Conservation (phyloP, 2,329 filamentous ascomycete genomes). For the Paraphoma sp. region DNA sequence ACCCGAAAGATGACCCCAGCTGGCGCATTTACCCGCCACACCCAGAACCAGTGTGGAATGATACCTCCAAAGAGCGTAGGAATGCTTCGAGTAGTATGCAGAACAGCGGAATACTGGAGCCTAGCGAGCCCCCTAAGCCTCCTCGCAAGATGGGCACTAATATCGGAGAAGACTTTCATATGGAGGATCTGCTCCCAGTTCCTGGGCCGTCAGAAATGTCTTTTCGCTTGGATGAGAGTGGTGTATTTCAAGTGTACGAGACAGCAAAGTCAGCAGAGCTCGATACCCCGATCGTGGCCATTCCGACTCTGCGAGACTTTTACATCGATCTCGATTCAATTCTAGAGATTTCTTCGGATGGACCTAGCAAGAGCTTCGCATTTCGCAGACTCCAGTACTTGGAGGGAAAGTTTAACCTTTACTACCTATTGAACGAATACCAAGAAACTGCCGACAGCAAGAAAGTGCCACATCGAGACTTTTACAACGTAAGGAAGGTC, state of each 20-base stretch:
- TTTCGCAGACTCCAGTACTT: slow-evolving; percentile 94
- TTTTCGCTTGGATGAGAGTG: slow-evolving; percentile 80
- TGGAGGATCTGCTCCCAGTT: slow-evolving; percentile 77
- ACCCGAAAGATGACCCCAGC: slow-evolving; percentile 81
- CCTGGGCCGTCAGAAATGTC: slow-evolving; percentile 74
- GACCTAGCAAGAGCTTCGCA: slow-evolving; percentile 95
- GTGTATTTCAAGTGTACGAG: slow-evolving; percentile 93
- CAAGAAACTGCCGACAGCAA: slow-evolving; percentile 98
- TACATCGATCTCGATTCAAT: slow-evolving; percentile 94
- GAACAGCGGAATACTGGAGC: slow-evolving; percentile 45
- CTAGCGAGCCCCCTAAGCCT: slow-evolving; percentile 46
- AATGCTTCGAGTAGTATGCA: slow-evolving; percentile 47
- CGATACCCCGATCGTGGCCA: slow-evolving; percentile 74
- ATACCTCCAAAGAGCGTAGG: slow-evolving; percentile 57
- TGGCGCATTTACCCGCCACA: slow-evolving; percentile 94
- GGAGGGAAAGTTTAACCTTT: slow-evolving; percentile 96
- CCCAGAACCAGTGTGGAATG: slow-evolving; percentile 88
- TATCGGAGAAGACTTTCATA: slow-evolving; percentile 90
- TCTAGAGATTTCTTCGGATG: slow-evolving; percentile 88
- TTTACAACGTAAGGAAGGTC: slow-evolving; percentile 98
- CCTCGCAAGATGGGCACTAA: slow-evolving; percentile 86
- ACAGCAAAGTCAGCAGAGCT: slow-evolving; percentile 66
- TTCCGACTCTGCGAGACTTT: slow-evolving; percentile 93
- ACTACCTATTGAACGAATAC: slow-evolving; percentile 92
- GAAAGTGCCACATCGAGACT: slow-evolving; percentile 95